A percentile compares a stretch with the other conserved stretches of the same genome.
phyloP scores from a whole-genome alignment of 2,329 filamentous ascomycete genomes.

The Talaromyces sp. region DNA sequence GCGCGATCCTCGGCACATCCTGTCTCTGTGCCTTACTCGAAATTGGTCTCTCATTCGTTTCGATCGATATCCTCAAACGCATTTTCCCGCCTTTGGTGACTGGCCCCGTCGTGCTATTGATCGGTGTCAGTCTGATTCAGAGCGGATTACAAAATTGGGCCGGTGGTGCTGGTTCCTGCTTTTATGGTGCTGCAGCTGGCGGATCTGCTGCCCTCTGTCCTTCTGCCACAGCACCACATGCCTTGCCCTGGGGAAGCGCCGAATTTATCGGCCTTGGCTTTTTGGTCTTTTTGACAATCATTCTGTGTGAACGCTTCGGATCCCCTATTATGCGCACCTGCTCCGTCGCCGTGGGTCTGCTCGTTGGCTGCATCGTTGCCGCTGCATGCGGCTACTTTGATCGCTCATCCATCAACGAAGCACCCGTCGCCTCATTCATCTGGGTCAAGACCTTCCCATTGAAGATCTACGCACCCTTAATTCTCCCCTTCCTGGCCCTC shows the following conservation, averaged over 20 bases:
- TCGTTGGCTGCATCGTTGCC: constrained; percentile 67
- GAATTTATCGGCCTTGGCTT: constrained; percentile 68
- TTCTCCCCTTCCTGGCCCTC: constrained; percentile 59
- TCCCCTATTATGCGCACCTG: constrained; percentile 69
- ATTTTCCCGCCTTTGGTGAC: constrained; percentile 69
- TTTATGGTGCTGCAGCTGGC: constrained; percentile 30
- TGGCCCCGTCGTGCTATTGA: constrained; percentile 65
- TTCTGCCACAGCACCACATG: constrained; percentile 56
- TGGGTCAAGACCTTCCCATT: constrained; percentile 70
- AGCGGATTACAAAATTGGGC: constrained; percentile 68
- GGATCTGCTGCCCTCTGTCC: constrained; percentile 59
- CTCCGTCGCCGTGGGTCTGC: constrained; percentile 62
- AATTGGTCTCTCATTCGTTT: constrained; percentile 64
- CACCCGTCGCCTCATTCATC: constrained; percentile 65
- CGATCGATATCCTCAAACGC: constrained; percentile 58
- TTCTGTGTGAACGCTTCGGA: constrained; percentile 67
- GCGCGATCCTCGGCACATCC: constrained; percentile 61
- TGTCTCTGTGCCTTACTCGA: constrained; percentile 54
- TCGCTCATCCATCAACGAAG: constrained; percentile 56
- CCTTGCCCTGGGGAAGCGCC: constrained; percentile 62
- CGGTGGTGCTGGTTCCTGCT: constrained; percentile 58
- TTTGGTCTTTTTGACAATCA: constrained; percentile 65
- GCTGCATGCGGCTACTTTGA: constrained; percentile 67
- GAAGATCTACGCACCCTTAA: constrained; percentile 63
- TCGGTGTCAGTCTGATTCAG: constrained; percentile 63